Evolutionary conservation across 2,329 filamentous ascomycete species (phyloP).

Genomic region (Chaetomiaceae sp.): DNA sequence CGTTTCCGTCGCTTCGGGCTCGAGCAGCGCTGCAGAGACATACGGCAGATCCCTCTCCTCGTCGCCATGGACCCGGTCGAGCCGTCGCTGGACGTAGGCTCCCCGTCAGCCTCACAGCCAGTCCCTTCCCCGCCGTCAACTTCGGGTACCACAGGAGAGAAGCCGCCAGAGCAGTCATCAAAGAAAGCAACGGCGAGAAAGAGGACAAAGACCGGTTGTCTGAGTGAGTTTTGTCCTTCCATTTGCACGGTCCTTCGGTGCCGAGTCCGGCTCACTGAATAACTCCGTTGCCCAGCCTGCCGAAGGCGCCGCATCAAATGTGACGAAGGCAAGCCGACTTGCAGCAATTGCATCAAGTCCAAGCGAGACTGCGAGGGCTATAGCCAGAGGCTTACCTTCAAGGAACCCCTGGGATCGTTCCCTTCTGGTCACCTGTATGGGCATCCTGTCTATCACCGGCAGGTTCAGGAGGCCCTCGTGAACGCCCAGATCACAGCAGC

Average conservation of each 20-base stretch:
- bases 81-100: not conserved
- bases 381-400: constrained; percentile 74
- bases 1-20: too few relatives aligned
- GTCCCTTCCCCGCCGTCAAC: constrained; percentile 24
- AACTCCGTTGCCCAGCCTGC: constrained; percentile 55
- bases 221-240: constrained; percentile 56
- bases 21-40: too few relatives aligned
- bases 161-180: constrained; percentile 25
- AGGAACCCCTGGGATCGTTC: constrained; percentile 59
- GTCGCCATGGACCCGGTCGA: constrained; percentile 12
- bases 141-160: constrained; percentile 31
- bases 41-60: not conserved
- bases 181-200: constrained; percentile 51
- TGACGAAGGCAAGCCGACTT: constrained; percentile 78
- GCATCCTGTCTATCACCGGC: constrained; percentile 40
- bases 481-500: constrained; percentile 37
- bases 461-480: constrained; percentile 41
- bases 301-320: constrained; percentile 95
- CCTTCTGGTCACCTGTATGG: constrained; percentile 43
- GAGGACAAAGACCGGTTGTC: constrained; percentile 85
- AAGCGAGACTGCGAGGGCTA: constrained; percentile 81
- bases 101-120: not conserved
- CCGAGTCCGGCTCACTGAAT: constrained; percentile 5
- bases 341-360: constrained; percentile 80
- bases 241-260: constrained; percentile 14